Evolutionary conservation across 176 grass and related monocot species (phyloP), one percentile per base, ranked within the genome.

Genomic region (Themeda triandra): DNA sequence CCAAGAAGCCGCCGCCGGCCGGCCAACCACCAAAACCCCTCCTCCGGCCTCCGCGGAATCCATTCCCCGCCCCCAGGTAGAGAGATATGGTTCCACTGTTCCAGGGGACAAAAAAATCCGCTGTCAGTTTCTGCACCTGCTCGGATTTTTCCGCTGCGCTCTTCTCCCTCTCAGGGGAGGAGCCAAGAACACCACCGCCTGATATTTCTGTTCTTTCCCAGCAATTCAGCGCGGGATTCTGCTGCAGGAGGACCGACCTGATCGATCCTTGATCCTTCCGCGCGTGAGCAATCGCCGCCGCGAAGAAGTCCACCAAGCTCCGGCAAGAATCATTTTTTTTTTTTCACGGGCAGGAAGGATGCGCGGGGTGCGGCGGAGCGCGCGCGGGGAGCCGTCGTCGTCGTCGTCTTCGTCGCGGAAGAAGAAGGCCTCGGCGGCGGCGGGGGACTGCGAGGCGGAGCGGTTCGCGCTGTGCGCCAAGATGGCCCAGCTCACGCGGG

Each of bases 401-500:
- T n/a, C n/a, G n/a, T n/a, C n/a, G n/a, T 75, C 84, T 0, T 75
- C 84, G 73, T 87, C 84, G 10, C 51, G 77, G 60, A 75, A 85
- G 28, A 13, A 12, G 41, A 10, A 8, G 39, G 36, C 4, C n/a
- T n/a, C n/a, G 6, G 39, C 4, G 8, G 10, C 41, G 41, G 71
- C 25, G 8, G 27, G 25, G 24, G 66, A 15, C 62, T 6, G 27
- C 3, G 67, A 74, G 79, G 24, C 14, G n/a, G 81, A 88, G 75
- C 77, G 53, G 37, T 98, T 98, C 73, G 76, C 78, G 46, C 90
- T 92, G 58, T 69, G 88, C 53, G 83, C 77, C 23, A 87, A 95
- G 45, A 64, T 98, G 30, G 73, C 83, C 84, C 87, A 93, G 39
- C 87, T 92, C 29, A 98, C 93, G 0, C 80, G 77, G 77, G 32